Percentiles rank a stretch among this genome's conserved stretches.
phyloP scores from a whole-genome alignment of 2,329 filamentous ascomycete genomes.

The Phaeomoniella chlamydospora region DNA sequence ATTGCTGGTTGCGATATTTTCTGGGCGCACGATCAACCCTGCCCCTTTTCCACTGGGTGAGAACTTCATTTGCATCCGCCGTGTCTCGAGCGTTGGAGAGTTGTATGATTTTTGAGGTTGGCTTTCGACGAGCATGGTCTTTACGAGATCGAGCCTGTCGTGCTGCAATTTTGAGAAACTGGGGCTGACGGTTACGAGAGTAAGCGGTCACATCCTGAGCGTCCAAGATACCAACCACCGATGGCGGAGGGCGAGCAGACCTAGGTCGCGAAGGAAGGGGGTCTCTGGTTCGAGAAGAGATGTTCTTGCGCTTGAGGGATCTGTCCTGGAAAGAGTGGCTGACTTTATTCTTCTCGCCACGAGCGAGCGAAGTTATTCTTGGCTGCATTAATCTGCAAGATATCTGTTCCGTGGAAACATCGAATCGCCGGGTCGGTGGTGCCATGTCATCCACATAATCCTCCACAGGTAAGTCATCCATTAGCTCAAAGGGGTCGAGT shows the following conservation, averaged over 20 bases:
- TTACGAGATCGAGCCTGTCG: not conserved
- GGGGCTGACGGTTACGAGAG: not conserved
- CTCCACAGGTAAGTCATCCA: not conserved
- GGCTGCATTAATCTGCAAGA: too few species aligned
- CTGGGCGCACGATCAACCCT: not conserved
- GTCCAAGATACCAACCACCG: not conserved
- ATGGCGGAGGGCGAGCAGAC: not conserved
- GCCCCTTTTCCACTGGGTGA: not conserved
- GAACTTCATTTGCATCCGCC: not conserved
- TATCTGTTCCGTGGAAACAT: too few species aligned
- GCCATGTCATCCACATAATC: not conserved
- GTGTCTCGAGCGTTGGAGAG: not conserved
- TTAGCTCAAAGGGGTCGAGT: not conserved
- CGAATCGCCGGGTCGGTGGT: not conserved
- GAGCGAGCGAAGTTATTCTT: not conserved
- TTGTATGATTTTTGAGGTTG: not conserved
- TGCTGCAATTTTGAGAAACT: not conserved
- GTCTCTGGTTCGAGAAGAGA: not conserved
- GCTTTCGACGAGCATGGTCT: not conserved
- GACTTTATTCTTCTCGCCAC: not conserved
- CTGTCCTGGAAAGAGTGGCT: too few species aligned
- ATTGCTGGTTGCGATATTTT: not conserved
- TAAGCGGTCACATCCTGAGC: not conserved
- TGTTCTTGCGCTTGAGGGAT: not conserved
- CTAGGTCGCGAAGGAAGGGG: not conserved